Percentiles rank a stretch among this genome's conserved stretches.
Conservation (phyloP, 2,329 filamentous ascomycete genomes). For the Aspergillus sp. region DNA sequence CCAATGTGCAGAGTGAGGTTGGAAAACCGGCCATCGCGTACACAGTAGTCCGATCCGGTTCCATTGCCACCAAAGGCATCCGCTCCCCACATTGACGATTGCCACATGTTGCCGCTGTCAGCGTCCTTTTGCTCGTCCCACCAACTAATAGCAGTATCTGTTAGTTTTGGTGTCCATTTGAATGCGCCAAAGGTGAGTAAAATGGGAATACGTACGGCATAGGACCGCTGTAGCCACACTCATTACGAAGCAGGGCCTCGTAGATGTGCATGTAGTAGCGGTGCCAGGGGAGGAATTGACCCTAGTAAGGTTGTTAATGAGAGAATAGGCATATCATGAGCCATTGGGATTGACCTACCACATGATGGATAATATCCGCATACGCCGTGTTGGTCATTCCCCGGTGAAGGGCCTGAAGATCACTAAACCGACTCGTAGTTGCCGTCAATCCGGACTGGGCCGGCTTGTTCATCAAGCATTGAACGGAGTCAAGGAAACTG, state of each 20-base stretch:
- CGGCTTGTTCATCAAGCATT: conserved; percentile 8
- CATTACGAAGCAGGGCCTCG: conserved; percentile 7
- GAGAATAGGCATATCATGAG: background rate
- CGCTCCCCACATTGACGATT: conserved; percentile 10
- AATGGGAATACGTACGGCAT: background rate
- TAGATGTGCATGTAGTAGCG: conserved; percentile 14
- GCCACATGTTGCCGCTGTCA: conserved; percentile 12
- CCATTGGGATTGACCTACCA: background rate
- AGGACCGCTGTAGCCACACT: conserved; percentile 3
- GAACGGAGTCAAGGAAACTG: conserved; percentile 1
- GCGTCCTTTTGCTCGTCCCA: conserved; percentile 13
- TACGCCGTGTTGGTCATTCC: conserved; percentile 12
- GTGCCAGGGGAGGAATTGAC: conserved; percentile 13
- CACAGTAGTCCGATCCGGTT: conserved; percentile 7
- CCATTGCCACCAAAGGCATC: conserved; percentile 13
- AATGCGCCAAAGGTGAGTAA: background rate
- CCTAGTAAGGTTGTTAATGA: background rate
- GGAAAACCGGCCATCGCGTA: conserved; percentile 10
- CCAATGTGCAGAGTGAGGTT: conserved; percentile 14
- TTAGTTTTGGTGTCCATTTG: background rate
- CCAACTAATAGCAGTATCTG: background rate
- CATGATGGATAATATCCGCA: conserved; percentile 12
- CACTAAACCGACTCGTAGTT: conserved; percentile 12
- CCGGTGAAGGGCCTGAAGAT: conserved; percentile 14
- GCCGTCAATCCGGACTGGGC: conserved; percentile 5